These are phyloP conservation scores for Elaphomyces granulatus DNA, from an alignment of 495 filamentous ascomycete genomes.

Conservation along the genomic window DNA sequence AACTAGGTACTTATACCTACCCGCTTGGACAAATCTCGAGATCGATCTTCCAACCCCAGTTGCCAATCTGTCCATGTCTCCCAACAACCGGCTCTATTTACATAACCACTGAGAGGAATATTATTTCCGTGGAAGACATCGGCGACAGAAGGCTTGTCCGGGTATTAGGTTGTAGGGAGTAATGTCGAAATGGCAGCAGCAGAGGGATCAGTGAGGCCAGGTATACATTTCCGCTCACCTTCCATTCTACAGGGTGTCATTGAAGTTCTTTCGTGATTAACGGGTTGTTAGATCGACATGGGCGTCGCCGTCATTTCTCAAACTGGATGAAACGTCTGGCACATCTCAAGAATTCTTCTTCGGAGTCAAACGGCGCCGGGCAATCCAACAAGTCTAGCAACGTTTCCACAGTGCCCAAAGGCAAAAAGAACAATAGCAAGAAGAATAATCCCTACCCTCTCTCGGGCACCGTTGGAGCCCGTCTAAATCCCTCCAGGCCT, in stretches of 20 bases:
- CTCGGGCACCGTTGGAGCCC: constrained; percentile 40
- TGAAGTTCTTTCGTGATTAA: constrained; percentile 12
- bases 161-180: not conserved
- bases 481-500: constrained; percentile 20
- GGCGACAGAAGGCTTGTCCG: too few relatives aligned
- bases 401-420: constrained; percentile 24
- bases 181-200: constrained; percentile 2
- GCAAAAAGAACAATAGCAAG: constrained; percentile 44
- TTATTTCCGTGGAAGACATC: too few relatives aligned
- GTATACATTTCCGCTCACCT: not conserved
- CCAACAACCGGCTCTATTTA: too few relatives aligned
- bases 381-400: constrained; percentile 37
- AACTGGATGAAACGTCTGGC: constrained; percentile 90
- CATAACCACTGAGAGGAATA: too few relatives aligned
- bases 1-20: too few relatives aligned
- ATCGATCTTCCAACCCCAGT: too few relatives aligned
- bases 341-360: constrained; percentile 55
- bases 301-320: constrained; percentile 73
- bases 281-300: constrained; percentile 40
- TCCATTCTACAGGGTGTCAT: not conserved
- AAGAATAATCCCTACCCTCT: constrained; percentile 79
- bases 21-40: too few relatives aligned
- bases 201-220: constrained; percentile 1
- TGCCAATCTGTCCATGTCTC: too few relatives aligned
- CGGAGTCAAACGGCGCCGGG: constrained; percentile 33